Percentiles rank a stretch among this genome's conserved stretches.
Conservation (phyloP, 768 basidiomycete species). For the Suillus paluster region DNA sequence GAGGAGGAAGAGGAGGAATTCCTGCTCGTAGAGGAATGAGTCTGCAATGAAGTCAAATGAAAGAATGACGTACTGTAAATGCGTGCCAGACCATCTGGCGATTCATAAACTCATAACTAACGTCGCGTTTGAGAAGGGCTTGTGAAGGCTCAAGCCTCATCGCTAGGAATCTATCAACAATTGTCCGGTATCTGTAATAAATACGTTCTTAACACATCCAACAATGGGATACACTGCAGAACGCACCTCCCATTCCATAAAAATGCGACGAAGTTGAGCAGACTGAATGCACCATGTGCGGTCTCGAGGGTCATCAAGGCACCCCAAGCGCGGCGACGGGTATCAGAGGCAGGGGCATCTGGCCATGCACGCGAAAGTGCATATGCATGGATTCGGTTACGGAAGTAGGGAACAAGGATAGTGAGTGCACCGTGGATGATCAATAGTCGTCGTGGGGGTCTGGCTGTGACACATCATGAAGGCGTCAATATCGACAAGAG, state of each 20-base stretch:
- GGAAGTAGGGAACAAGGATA: conserved; percentile 77
- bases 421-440: conserved; percentile 74
- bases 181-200: conserved; percentile 76
- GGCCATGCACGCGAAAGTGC: conserved; percentile 90
- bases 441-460: conserved; percentile 63
- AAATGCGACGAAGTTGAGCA: conserved; percentile 83
- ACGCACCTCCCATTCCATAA: conserved; percentile 85
- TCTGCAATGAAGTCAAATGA: neutral
- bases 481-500: conserved; percentile 2
- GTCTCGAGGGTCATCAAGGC: conserved; percentile 70
- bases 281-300: conserved; percentile 58
- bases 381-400: conserved; percentile 70
- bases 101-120: conserved; percentile 99
- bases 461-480: conserved; percentile 51
- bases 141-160: conserved; percentile 78
- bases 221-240: conserved; percentile 6
- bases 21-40: conserved; percentile 52
- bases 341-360: conserved; percentile 82
- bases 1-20: conserved; percentile 91
- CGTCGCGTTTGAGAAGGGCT: conserved; percentile 72
- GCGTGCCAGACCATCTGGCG: conserved; percentile 99
- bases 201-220: conserved; percentile 8
- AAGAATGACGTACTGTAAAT: conserved; percentile 74
- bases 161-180: conserved; percentile 76
- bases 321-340: conserved; percentile 75